These are phyloP conservation scores for Earliella scabrosa DNA, from an alignment of 1,284 basidiomycete species.

Conservation along the genomic window DNA sequence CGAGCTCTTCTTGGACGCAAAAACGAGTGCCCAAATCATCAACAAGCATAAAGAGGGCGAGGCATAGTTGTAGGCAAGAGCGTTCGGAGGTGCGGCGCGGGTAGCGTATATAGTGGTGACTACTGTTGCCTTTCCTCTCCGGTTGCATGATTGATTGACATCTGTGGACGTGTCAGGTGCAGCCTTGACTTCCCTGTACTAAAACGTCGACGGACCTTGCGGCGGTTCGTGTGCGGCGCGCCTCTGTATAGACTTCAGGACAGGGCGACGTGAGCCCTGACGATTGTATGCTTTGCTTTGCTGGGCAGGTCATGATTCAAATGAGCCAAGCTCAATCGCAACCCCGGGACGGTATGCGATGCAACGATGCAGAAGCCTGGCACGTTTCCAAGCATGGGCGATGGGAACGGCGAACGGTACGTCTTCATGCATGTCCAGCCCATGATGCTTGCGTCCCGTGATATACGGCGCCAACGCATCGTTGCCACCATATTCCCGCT, in stretches of 20 bases:
- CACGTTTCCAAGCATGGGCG: background rate
- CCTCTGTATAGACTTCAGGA: constrained; percentile 16
- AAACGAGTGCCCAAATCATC: constrained; percentile 72
- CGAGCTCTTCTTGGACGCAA: constrained; percentile 94
- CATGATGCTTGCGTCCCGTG: background rate
- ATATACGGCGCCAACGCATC: background rate
- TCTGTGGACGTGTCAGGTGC: constrained; percentile 10
- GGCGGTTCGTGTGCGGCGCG: constrained; percentile 5
- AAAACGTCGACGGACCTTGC: constrained; percentile 14
- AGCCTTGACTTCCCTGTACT: too few species aligned
- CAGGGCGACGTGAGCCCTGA: constrained; percentile 8
- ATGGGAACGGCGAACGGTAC: background rate
- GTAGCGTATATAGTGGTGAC: constrained; percentile 13
- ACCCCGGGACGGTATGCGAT: constrained; percentile 3
- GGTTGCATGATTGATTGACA: constrained; percentile 4
- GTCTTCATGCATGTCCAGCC: too few species aligned
- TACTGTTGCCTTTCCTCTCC: background rate
- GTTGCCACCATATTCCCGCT: background rate
- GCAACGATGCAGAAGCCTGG: background rate
- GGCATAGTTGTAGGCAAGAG: constrained; percentile 4
- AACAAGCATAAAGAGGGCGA: constrained; percentile 20
- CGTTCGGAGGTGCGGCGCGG: constrained; percentile 13
- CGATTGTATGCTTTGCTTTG: background rate
- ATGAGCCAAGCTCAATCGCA: background rate
- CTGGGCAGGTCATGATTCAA: background rate